These are phyloP conservation scores for Hypoxylon sp. DNA, from an alignment of 2,329 filamentous ascomycete genomes.

Conservation along the genomic window DNA sequence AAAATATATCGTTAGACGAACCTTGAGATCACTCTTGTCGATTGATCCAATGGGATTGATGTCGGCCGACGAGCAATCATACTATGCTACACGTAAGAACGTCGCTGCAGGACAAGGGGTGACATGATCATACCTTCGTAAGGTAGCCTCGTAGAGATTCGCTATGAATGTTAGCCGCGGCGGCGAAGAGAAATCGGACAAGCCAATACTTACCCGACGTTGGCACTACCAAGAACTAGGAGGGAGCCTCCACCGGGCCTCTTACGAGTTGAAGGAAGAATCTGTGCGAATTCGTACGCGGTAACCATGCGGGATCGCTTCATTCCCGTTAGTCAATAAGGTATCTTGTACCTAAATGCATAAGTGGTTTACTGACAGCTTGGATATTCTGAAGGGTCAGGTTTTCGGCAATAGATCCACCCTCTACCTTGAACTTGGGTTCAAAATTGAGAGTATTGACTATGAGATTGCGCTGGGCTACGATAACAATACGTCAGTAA, in stretches of 20 bases:
- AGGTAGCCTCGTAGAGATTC: slow-evolving; percentile 61
- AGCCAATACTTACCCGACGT: slow-evolving; percentile 52
- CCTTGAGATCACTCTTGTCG: slow-evolving; percentile 62
- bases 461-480: slow-evolving; percentile 70
- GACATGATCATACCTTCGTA: slow-evolving; percentile 42
- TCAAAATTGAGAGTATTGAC: slow-evolving; percentile 69
- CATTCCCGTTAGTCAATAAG: background rate
- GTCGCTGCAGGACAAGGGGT: background rate
- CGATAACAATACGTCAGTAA: background rate
- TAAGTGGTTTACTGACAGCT: slow-evolving; percentile 57
- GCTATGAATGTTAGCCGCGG: background rate
- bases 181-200: background rate
- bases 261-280: slow-evolving; percentile 70
- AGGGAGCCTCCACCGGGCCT: slow-evolving; percentile 69
- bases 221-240: slow-evolving; percentile 69
- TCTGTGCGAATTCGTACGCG: slow-evolving; percentile 72
- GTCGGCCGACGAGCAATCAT: slow-evolving; percentile 40
- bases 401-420: slow-evolving; percentile 71
- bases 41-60: slow-evolving; percentile 72
- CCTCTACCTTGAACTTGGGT: slow-evolving; percentile 69
- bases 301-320: slow-evolving; percentile 67
- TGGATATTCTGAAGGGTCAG: slow-evolving; percentile 77
- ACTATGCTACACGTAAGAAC: slow-evolving; percentile 1
- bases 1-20: background rate
- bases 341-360: background rate